Conservation (phyloP, 306 rosid species). For the Begonia loranthoides region DNA sequence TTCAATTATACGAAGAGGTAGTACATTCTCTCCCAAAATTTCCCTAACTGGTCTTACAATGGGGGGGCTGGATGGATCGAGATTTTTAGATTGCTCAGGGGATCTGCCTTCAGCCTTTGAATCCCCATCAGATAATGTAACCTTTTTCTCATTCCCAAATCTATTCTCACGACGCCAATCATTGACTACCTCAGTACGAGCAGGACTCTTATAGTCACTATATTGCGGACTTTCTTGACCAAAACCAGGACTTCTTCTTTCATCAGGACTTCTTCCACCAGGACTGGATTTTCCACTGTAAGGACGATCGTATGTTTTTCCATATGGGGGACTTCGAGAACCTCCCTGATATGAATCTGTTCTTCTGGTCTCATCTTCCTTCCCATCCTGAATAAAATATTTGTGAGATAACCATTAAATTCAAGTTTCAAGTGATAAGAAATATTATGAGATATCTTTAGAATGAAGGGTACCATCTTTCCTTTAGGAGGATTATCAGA, state of each 20-base stretch:
- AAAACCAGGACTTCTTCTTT: slow-evolving; percentile 63
- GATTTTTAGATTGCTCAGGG: slow-evolving; percentile 57
- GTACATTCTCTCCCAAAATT: slow-evolving; percentile 71
- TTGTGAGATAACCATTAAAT: too few relatives aligned
- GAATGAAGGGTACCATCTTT: slow-evolving; percentile 25
- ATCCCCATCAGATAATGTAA: slow-evolving; percentile 61
- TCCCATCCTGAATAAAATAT: slow-evolving; percentile 32
- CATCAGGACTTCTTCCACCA: slow-evolving; percentile 61
- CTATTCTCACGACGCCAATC: slow-evolving; percentile 93
- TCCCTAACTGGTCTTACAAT: slow-evolving; percentile 84
- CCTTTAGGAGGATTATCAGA: slow-evolving; percentile 67
- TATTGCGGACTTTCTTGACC: slow-evolving; percentile 66
- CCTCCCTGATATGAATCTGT: slow-evolving; percentile 59
- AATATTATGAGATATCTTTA: too few relatives aligned
- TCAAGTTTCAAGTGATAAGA: too few relatives aligned
- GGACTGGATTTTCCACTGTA: slow-evolving; percentile 74
- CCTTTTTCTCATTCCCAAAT: slow-evolving; percentile 44
- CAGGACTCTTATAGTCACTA: slow-evolving; percentile 63
- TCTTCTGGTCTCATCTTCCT: slow-evolving; percentile 63
- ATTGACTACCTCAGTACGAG: slow-evolving; percentile 56
- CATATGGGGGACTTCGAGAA: slow-evolving; percentile 73
- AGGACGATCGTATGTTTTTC: slow-evolving; percentile 52
- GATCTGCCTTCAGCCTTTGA: slow-evolving; percentile 50
- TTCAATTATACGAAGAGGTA: slow-evolving; percentile 88
- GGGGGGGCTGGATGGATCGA: slow-evolving; percentile 60